Evolutionary conservation across 768 basidiomycete genomes (phyloP), one percentile per base, ranked within the genome.

Genomic region (Psilocybe tampanensis): DNA sequence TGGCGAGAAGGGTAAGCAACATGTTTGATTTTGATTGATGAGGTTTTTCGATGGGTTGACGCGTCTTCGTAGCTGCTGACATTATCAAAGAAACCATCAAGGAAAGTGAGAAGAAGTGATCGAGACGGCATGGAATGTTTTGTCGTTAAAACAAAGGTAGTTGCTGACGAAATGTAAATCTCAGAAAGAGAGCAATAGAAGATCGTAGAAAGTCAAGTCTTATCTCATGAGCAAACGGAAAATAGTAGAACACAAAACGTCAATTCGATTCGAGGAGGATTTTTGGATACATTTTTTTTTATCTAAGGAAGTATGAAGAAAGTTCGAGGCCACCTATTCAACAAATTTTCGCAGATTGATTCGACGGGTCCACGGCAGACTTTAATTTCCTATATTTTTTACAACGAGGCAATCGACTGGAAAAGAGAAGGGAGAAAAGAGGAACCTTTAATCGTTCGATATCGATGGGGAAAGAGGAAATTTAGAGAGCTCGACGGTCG

Each of bases 1-100:
- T 36, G 52, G 57, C 7, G 52, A 58, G n/a, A 58, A 58, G 49
- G 57, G 57, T 58, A 2, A 36, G 48, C 9, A 3, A 29, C 4
- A 29, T 21, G 2, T 7, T 22, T 8, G 18, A 29, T 22, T 21
- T 2, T 21, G 2, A 17, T 23, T 9, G 8, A 18, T 34, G 6
- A 19, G 3, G 6, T 29, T 26, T 11, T 26, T 42, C 22, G 17
- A 42, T n/a, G 0, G 21, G 8, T 41, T 11, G n/a, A 3, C 23
- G 3, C 7, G 4, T 22, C 33, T 3, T 22, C 13, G 43, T 29
- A 52, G 51, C 36, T 19, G 51, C 51, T 12, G 45, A 52, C 3
- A 29, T 29, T 29, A 29, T 45, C 21, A 58, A 48, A 18, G 41
- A 13, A 15, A 36, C 18, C 51, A 17, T 11, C 22, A 32, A 17